Base-by-base conservation (phyloP, 1,139 yeast species). In the Ogataea hybrid region DNA sequence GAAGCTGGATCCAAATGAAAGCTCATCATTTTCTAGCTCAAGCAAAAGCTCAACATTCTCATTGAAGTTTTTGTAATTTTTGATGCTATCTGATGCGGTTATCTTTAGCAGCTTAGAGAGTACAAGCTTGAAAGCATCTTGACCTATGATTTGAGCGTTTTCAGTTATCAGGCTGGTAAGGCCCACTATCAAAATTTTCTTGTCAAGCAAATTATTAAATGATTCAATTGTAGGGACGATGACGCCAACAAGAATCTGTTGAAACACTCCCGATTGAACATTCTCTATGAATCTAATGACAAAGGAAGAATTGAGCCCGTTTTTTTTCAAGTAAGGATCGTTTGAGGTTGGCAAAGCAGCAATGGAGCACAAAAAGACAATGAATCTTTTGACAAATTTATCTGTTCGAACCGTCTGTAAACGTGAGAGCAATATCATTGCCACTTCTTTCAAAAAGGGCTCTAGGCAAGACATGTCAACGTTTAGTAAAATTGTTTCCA, bases 351-450 rank as follows among this genome's bases (percentile, higher is more conserved):
- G 67, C 18, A 71, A 56, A 28, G 71, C 60, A 34, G 70, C 58
- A 17, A 77, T 60, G 2, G 82, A 74, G 41, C 85, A 71, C 17
- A 87, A 56, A 54, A 86, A 85, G 17, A 83, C 71, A 11, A 84
- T 76, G 51, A 92, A 78, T 58, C 81, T 76, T 52, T 84, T 80
- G 25, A 85, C 80, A 61, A 77, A 89, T 61, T 83, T 84, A 42
- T 88, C 96, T 1, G 97, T 88, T 59, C 86, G 77, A 1, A 90
- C 79, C 49, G 71, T 77, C 58, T 88, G 92, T 52, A 94, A 72
- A 54, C 97, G 77, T 47, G 89, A 86, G 53, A 92, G 68, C 30
- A 94, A 65, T 38, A 94, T 69, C 31, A 84, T 70, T 0, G 94
- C 89, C 50, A 92, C 76, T 56, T 88, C 88, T 46, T 78, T 79